phyloP scores from a whole-genome alignment of 129 eudicot genomes.

The Daucus carota region DH1_v3.0 NC_030385.2:30770001-30770500 shows the following conservation, averaged over 20 bases:
- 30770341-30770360: slow-evolving; percentile 75
- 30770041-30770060: neutral
- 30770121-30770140: neutral
- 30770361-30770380: slow-evolving; percentile 36
- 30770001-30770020: neutral
- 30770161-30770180: slow-evolving; percentile 16
- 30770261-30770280: slow-evolving; percentile 56
- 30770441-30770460: slow-evolving; percentile 42
- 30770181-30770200: slow-evolving; percentile 22
- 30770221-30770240: slow-evolving; percentile 51
- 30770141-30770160: neutral
- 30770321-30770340: slow-evolving; percentile 33
- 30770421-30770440: slow-evolving; percentile 5
- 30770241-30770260: slow-evolving; percentile 58
- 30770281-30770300: slow-evolving; percentile 76
- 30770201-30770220: slow-evolving; percentile 34
- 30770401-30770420: slow-evolving; percentile 19
- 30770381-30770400: slow-evolving; percentile 37
- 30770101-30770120: neutral
- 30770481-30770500: neutral
- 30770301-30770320: slow-evolving; percentile 70
- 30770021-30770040: neutral
- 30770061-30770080: too few relatives aligned
- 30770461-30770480: slow-evolving; percentile 16
- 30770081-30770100: too few relatives aligned